Base-by-base conservation (phyloP, 805 yeast species). In the Aciculoconidium aculeatum region DNA sequence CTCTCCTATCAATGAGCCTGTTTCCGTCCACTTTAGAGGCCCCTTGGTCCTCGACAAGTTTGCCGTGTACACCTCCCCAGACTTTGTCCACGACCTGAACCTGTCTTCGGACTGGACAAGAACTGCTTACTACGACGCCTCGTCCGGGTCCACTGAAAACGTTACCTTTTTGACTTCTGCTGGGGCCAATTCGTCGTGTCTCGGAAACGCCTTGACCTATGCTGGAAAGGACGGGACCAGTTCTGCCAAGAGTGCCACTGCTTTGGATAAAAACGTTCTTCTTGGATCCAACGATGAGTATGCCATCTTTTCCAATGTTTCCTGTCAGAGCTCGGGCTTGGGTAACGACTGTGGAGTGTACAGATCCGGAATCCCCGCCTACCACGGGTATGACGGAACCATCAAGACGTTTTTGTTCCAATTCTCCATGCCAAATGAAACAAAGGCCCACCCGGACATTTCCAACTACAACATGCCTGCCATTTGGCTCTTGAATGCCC, bases 1-100 rank as follows among this genome's bases (percentile, higher is more conserved):
- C 45, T 57, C 86, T 15, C 92, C 92, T 5, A 49, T 80, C 21
- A 60, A 79, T 49, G 77, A 70, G 41, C 87, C 76, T 49, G 61
- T 81, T 15, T 76, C 86, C 4, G 85, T 81, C 10, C 92, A 81
- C 50, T 73, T 81, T 52, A 70, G 92, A 58, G 92, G 92, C 25
- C 92, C 92, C 7, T 50, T 81, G 36, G 58, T 67, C 10, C 61
- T 81, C 45, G 53, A 58, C 36, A 67, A 72, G 43, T 81, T 80
- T 48, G 88, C 75, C 4, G 76, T 60, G 41, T 81, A 77, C 47
- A 63, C 65, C n/a, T 42, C 77, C 10, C 60, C 61, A 3, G 47
- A 56, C 16, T 76, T 61, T 40, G 44, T 40, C 1, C 49, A 36
- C 17, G 64, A 64, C 17, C 51, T 53, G 17, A 34, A 25, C 39